These are phyloP conservation scores for Starmerella floris DNA, from an alignment of 805 yeast genomes.

Conservation along the genomic window DNA sequence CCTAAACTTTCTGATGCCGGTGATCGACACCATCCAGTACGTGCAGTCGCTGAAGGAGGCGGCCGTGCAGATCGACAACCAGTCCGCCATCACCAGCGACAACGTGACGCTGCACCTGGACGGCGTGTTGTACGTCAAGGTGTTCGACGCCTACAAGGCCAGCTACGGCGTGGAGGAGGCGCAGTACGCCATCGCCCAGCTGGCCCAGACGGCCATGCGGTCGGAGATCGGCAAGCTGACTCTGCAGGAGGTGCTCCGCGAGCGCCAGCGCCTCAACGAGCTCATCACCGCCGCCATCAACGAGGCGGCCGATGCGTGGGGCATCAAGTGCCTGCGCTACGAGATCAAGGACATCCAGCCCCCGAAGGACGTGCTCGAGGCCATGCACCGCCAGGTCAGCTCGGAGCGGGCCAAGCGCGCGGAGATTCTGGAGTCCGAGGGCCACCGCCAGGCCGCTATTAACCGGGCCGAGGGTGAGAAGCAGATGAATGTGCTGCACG, in stretches of 20 bases:
- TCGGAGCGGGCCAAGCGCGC: constrained; percentile 82
- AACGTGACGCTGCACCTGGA: constrained; percentile 76
- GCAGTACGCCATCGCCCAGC: constrained; percentile 68
- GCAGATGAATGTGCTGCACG: constrained; percentile 54
- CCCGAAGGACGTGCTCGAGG: constrained; percentile 69
- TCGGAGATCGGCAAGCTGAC: constrained; percentile 76
- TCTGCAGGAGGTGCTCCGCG: constrained; percentile 63
- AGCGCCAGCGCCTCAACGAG: constrained; percentile 56
- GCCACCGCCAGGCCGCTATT: constrained; percentile 63
- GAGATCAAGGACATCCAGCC: constrained; percentile 84
- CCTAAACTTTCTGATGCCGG: constrained; percentile 55
- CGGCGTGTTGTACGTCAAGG: constrained; percentile 67
- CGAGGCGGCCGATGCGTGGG: constrained; percentile 80
- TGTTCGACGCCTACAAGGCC: constrained; percentile 71
- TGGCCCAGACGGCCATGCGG: constrained; percentile 85
- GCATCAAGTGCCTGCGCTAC: constrained; percentile 67
- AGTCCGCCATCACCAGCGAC: constrained; percentile 74
- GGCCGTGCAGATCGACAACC: constrained; percentile 76
- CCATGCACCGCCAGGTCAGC: constrained; percentile 82
- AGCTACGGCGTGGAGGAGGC: constrained; percentile 82
- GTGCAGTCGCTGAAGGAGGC: constrained; percentile 72
- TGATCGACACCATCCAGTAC: constrained; percentile 62
- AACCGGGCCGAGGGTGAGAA: constrained; percentile 77
- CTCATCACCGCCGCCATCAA: constrained; percentile 69
- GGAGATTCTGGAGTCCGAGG: constrained; percentile 76